Conservation (phyloP, 495 filamentous ascomycete species). For the Aspergillus ellipticus region DNA sequence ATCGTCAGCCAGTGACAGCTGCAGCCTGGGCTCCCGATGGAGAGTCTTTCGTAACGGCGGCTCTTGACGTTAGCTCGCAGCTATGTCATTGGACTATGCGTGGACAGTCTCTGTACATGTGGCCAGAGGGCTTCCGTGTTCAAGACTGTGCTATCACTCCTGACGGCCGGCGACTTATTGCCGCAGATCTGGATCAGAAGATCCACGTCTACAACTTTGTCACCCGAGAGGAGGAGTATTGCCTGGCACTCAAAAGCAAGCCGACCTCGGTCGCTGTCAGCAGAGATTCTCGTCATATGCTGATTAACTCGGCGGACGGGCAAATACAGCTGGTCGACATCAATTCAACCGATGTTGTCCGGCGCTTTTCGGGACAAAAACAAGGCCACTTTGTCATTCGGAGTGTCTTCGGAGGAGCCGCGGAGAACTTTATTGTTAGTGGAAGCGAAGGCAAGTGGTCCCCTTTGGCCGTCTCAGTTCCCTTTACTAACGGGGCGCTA, state of each 20-base stretch:
- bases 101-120: slow-evolving; percentile 57
- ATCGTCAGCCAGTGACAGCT: slow-evolving; percentile 76
- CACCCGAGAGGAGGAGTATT: slow-evolving; percentile 69
- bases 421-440: slow-evolving; percentile 84
- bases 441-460: slow-evolving; percentile 76
- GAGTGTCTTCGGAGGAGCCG: slow-evolving; percentile 79
- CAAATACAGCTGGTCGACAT: slow-evolving; percentile 76
- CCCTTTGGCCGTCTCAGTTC: background rate
- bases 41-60: slow-evolving; percentile 73
- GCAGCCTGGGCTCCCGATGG: slow-evolving; percentile 83
- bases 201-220: slow-evolving; percentile 80
- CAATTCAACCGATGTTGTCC: slow-evolving; percentile 65
- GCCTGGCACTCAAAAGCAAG: slow-evolving; percentile 59
- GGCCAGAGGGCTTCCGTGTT: slow-evolving; percentile 69
- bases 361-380: slow-evolving; percentile 67
- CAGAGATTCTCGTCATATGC: slow-evolving; percentile 68
- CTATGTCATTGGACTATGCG: slow-evolving; percentile 62
- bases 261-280: slow-evolving; percentile 79
- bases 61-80: slow-evolving; percentile 63
- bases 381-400: slow-evolving; percentile 74
- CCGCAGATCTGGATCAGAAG: slow-evolving; percentile 63
- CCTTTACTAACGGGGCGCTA: slow-evolving; percentile 32
- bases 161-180: slow-evolving; percentile 73
- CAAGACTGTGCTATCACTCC: slow-evolving; percentile 78
- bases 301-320: slow-evolving; percentile 77